These are phyloP conservation scores for Cylindrotheca closterium DNA, from an alignment of 108 stramenopile genomes.

Conservation along the genomic window DNA sequence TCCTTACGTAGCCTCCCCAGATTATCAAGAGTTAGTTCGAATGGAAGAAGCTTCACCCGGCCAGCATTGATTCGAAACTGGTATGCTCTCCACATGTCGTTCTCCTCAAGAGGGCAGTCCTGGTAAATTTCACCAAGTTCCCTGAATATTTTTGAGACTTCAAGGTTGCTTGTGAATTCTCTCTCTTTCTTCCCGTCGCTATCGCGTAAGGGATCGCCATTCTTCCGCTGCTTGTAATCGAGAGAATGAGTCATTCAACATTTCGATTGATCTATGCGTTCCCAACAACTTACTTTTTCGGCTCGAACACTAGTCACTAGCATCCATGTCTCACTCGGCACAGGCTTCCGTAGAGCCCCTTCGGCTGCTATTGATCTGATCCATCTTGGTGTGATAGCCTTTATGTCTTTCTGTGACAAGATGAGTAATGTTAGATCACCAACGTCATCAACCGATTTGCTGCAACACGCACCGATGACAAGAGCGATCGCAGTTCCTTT, in stretches of 20 bases:
- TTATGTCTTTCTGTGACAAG: not conserved
- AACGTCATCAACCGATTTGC: too few relatives aligned
- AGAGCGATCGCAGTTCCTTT: not conserved
- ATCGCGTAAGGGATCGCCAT: not conserved
- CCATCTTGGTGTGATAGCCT: conserved; percentile 1
- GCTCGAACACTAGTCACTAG: not conserved
- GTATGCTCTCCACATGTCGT: conserved; percentile 43
- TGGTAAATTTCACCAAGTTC: conserved; percentile 29
- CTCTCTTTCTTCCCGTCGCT: conserved; percentile 5
- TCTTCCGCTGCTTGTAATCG: not conserved
- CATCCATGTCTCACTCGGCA: not conserved
- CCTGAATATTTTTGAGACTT: conserved; percentile 23
- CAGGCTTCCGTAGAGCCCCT: not conserved
- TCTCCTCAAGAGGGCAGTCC: conserved; percentile 8
- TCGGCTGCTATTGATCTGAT: not conserved
- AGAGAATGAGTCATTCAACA: not conserved
- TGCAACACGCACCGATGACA: not conserved
- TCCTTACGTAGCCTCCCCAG: conserved; percentile 9
- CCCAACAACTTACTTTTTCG: not conserved
- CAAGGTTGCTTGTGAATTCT: conserved; percentile 13
- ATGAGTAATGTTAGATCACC: too few relatives aligned
- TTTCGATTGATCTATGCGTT: conserved; percentile 1
- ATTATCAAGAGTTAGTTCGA: conserved; percentile 37
- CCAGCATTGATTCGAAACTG: conserved; percentile 37
- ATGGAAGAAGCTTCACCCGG: conserved; percentile 40